Percentiles rank a stretch among this genome's conserved stretches.
Evolutionary conservation across 2,329 filamentous ascomycete genomes (phyloP).

Genomic region (Dothidotthia symphoricarpi): DNA sequence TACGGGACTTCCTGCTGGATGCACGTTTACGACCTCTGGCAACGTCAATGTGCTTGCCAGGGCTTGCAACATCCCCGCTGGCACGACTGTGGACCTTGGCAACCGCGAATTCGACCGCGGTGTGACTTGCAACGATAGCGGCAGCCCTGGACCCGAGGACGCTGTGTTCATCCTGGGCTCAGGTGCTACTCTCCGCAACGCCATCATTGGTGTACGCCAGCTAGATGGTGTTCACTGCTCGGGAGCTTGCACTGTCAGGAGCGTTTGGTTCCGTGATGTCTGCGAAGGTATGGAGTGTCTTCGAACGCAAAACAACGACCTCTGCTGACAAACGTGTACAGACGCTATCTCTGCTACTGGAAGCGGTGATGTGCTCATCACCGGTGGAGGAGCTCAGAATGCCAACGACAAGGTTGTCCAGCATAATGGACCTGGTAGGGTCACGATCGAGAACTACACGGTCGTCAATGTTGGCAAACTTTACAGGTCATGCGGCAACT

Average conservation of each 20-base stretch:
- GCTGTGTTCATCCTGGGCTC: constrained; percentile 50
- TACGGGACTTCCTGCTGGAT: neutral
- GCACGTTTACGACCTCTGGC: neutral
- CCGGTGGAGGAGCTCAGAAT: constrained; percentile 27
- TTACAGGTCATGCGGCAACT: too few relatives aligned
- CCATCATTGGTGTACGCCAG: constrained; percentile 50
- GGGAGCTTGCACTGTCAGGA: constrained; percentile 45
- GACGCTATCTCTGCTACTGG: constrained; percentile 19
- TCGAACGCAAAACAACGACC: constrained; percentile 5
- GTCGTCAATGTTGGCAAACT: too few relatives aligned
- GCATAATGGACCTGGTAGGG: constrained; percentile 29
- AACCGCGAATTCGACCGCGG: constrained; percentile 1
- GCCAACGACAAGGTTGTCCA: constrained; percentile 33
- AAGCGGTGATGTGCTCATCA: constrained; percentile 30
- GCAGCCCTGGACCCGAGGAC: too few relatives aligned
- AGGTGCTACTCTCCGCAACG: constrained; percentile 49
- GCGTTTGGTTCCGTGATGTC: constrained; percentile 4
- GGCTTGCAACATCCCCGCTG: neutral
- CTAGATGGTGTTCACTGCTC: constrained; percentile 51
- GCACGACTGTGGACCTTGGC: constrained; percentile 1
- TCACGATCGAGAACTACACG: too few relatives aligned
- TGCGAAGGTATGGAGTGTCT: constrained; percentile 17
- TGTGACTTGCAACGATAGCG: neutral
- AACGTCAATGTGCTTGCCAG: neutral
- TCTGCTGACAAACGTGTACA: neutral